Evolutionary conservation across 305 asterid genomes (phyloP).

Genomic region (Solanum hybrid): DNA sequence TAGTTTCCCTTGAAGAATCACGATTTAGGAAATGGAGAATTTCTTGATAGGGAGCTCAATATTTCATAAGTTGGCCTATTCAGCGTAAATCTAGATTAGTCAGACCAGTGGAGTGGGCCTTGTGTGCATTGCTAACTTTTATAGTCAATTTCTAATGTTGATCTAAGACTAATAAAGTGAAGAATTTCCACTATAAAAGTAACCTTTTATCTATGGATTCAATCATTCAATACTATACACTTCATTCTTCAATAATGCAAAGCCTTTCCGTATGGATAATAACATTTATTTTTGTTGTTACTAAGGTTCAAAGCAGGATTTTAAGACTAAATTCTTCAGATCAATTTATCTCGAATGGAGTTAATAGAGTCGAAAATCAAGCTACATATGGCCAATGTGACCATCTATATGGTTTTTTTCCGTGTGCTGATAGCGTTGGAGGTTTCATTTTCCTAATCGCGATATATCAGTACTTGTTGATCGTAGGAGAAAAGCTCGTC

Average conservation of each 20-base stretch:
- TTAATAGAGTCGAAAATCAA: neutral
- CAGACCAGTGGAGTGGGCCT: neutral
- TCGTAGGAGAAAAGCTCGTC: neutral
- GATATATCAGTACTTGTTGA: slow-evolving; percentile 8
- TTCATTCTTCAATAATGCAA: slow-evolving; percentile 11
- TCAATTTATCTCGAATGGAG: neutral
- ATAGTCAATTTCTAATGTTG: neutral
- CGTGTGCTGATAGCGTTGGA: slow-evolving; percentile 1
- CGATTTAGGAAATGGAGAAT: no score
- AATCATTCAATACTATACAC: neutral
- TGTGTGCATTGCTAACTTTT: neutral
- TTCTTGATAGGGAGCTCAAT: neutral
- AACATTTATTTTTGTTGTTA: neutral
- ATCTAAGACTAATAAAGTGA: neutral
- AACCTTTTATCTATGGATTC: neutral
- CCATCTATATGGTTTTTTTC: slow-evolving; percentile 5
- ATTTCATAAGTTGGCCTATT: no score
- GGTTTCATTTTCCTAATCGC: slow-evolving; percentile 1
- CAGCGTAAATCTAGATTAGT: neutral
- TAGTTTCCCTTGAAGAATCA: no score
- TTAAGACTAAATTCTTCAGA: slow-evolving; percentile 10
- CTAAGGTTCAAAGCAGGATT: slow-evolving; percentile 16
- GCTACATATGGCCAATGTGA: neutral
- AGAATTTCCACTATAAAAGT: neutral
- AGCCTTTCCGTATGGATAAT: slow-evolving; percentile 4